Conservation (phyloP, 176 grass and related monocot species). For the Oryza rufipogon region DNA sequence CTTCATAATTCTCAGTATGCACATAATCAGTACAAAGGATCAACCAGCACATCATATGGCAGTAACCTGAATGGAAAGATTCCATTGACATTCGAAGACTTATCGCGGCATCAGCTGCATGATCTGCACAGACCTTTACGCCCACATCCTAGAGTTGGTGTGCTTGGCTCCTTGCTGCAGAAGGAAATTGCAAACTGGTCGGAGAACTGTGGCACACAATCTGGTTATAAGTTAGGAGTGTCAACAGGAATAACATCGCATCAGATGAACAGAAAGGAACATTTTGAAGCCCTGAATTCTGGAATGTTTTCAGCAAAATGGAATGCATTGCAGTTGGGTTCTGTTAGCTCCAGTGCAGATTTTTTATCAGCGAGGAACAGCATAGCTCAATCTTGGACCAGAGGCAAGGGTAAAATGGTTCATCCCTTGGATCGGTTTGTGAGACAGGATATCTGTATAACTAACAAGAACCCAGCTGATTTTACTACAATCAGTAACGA, state of each 20-base stretch:
- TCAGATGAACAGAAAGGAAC: conserved; percentile 32
- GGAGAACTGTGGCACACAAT: conserved; percentile 56
- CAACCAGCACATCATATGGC: conserved; percentile 34
- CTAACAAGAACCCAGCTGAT: conserved; percentile 79
- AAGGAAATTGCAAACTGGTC: conserved; percentile 68
- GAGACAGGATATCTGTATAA: conserved; percentile 56
- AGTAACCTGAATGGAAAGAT: conserved; percentile 28
- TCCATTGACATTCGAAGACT: conserved; percentile 41
- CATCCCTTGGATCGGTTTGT: conserved; percentile 47
- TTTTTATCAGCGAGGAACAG: conserved; percentile 22
- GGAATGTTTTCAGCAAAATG: conserved; percentile 39
- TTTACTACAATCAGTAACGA: conserved; percentile 66
- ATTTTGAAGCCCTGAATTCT: conserved; percentile 33
- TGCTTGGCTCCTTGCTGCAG: conserved; percentile 63
- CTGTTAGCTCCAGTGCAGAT: conserved; percentile 24
- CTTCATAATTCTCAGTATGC: conserved; percentile 4
- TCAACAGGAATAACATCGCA: conserved; percentile 31
- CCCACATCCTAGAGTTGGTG: conserved; percentile 71
- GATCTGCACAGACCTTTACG: conserved; percentile 54
- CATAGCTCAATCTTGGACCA: conserved; percentile 25
- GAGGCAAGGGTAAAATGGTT: conserved; percentile 28
- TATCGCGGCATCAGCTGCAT: conserved; percentile 35
- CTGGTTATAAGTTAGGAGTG: conserved; percentile 48
- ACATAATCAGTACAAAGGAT: conserved; percentile 38
- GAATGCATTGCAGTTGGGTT: conserved; percentile 36